Evolutionary conservation across 257 asterid genomes (phyloP).

Genomic region (Verbena officinalis): DNA sequence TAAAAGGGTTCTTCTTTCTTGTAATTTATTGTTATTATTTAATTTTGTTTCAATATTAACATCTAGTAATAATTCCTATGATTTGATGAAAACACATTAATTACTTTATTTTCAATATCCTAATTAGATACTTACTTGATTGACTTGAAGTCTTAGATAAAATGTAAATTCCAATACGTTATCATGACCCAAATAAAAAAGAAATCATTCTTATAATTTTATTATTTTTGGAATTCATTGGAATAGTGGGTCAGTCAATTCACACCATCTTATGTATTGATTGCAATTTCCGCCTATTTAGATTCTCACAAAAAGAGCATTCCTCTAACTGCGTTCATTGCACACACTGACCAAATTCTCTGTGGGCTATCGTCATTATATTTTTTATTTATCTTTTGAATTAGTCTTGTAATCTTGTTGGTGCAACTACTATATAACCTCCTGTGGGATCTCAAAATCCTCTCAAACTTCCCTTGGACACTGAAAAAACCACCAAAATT

Average conservation of each 20-base stretch:
- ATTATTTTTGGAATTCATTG: background rate
- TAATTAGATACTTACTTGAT: background rate
- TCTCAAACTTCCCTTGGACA: slow-evolving; percentile 25
- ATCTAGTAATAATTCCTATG: background rate
- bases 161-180: background rate
- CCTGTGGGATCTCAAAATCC: slow-evolving; percentile 17
- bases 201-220: background rate
- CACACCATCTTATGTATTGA: slow-evolving; percentile 19
- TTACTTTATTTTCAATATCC: slow-evolving; percentile 5
- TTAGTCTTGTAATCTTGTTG: slow-evolving; percentile 29
- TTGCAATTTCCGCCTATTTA: slow-evolving; percentile 26
- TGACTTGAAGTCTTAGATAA: background rate
- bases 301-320: slow-evolving; percentile 42
- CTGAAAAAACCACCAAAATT: slow-evolving; percentile 14
- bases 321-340: slow-evolving; percentile 33
- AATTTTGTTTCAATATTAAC: background rate
- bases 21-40: background rate
- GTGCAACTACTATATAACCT: slow-evolving; percentile 52
- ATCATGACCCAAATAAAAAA: background rate
- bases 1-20: slow-evolving; percentile 9
- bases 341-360: slow-evolving; percentile 39
- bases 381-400: slow-evolving; percentile 8
- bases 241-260: slow-evolving; percentile 33
- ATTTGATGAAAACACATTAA: slow-evolving; percentile 8
- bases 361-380: slow-evolving; percentile 22